Percentiles rank a stretch among this genome's conserved stretches.
Evolutionary conservation across 2,329 filamentous ascomycete species (phyloP).

Genomic region (Cladophialophora carrionii): DNA sequence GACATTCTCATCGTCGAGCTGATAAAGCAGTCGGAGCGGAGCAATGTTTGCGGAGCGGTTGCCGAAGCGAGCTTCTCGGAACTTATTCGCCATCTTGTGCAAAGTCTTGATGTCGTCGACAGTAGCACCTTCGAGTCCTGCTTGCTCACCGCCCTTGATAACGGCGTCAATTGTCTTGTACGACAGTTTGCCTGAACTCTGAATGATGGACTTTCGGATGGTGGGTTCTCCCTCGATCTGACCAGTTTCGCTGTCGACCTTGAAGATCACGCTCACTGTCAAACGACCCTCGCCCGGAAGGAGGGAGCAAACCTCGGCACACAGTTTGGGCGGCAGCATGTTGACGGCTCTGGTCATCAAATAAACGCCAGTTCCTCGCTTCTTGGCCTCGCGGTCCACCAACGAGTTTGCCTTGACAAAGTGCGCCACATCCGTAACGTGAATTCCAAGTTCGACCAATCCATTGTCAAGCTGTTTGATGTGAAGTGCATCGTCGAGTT

Average conservation of each 20-base stretch:
- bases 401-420: slow-evolving; percentile 96
- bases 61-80: slow-evolving; percentile 83
- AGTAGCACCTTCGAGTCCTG: slow-evolving; percentile 67
- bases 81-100: slow-evolving; percentile 80
- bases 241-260: slow-evolving; percentile 79
- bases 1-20: slow-evolving; percentile 96
- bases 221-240: slow-evolving; percentile 85
- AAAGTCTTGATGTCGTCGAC: slow-evolving; percentile 80
- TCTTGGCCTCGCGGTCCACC: slow-evolving; percentile 95
- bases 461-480: slow-evolving; percentile 82
- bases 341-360: slow-evolving; percentile 86
- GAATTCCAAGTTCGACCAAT: slow-evolving; percentile 89
- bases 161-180: slow-evolving; percentile 86
- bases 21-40: slow-evolving; percentile 84
- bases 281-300: slow-evolving; percentile 85
- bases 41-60: slow-evolving; percentile 78
- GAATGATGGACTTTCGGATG: slow-evolving; percentile 92
- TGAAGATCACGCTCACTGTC: slow-evolving; percentile 90
- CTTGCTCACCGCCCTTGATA: slow-evolving; percentile 65
- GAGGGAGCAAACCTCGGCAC: slow-evolving; percentile 84
- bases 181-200: slow-evolving; percentile 82
- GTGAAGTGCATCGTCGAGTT: slow-evolving; percentile 90
- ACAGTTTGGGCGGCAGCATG: slow-evolving; percentile 83
- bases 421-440: slow-evolving; percentile 92
- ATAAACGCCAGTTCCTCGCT: slow-evolving; percentile 94